Conservation (phyloP, 75 land plant genomes). For the Ceratopteris richardii region DNA sequence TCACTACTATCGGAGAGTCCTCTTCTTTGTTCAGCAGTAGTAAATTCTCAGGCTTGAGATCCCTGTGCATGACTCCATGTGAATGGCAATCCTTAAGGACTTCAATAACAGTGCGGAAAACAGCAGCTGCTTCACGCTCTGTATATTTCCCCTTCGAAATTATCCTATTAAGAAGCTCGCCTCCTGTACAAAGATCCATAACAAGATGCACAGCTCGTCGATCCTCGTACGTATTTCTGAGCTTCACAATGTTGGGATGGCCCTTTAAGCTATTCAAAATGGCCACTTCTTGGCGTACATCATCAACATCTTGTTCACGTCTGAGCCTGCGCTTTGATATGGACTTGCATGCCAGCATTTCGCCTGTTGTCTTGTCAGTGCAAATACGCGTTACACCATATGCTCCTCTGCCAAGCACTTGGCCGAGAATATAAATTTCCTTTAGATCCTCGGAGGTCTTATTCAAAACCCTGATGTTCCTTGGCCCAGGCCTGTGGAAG, state of each 20-base stretch:
- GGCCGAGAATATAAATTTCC: not conserved
- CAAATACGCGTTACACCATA: too few species aligned
- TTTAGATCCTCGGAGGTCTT: not conserved
- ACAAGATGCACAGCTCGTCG: constrained; percentile 50
- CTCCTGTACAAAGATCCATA: constrained; percentile 80
- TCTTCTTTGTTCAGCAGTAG: constrained; percentile 49
- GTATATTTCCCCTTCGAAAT: constrained; percentile 62
- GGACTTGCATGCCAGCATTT: too few species aligned
- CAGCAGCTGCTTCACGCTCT: constrained; percentile 59
- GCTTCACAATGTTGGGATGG: constrained; percentile 41
- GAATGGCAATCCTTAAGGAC: constrained; percentile 62
- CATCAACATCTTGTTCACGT: too few species aligned
- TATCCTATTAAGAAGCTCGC: constrained; percentile 74
- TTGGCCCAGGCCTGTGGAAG: not conserved
- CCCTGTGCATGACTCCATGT: constrained; percentile 76
- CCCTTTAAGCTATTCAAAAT: too few species aligned
- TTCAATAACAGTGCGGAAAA: constrained; percentile 48
- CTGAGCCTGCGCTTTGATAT: too few species aligned
- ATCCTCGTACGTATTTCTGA: constrained; percentile 75
- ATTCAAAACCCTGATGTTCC: not conserved
- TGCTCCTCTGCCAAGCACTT: constrained; percentile 4
- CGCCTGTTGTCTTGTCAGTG: too few species aligned
- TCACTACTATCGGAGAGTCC: constrained; percentile 52
- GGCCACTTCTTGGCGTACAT: too few species aligned
- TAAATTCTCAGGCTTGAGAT: constrained; percentile 76